A percentile compares a stretch with the other conserved stretches of the same genome.
Conservation (phyloP, 106 monocot species). For the Platanthera zijinensis region DNA sequence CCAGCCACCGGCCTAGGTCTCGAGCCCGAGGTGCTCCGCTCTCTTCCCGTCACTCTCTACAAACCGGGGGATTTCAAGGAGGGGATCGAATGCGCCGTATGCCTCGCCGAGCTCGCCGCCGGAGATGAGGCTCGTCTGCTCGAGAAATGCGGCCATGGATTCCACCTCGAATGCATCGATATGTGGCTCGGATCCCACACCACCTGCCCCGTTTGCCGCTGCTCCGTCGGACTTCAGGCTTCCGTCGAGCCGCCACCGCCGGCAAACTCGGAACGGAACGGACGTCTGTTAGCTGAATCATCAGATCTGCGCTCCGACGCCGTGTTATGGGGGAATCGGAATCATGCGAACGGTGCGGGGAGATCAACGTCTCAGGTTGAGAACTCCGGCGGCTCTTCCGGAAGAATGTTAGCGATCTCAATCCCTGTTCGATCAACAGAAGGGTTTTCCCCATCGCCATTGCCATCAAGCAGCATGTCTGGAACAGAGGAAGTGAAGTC, state of each 20-base stretch:
- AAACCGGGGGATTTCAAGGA: constrained; percentile 12
- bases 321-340: constrained; percentile 21
- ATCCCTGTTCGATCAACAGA: constrained; percentile 10
- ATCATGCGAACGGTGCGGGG: constrained; percentile 9
- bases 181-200: constrained; percentile 54
- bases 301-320: constrained; percentile 15
- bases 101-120: constrained; percentile 24
- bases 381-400: neutral
- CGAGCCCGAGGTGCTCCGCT: constrained; percentile 8
- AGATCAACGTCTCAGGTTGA: neutral
- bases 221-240: constrained; percentile 3
- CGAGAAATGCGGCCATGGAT: constrained; percentile 50
- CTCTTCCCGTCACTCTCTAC: constrained; percentile 18
- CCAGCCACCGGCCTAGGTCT: constrained; percentile 9
- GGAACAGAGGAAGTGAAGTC: constrained; percentile 1
- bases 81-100: constrained; percentile 30
- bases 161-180: constrained; percentile 59
- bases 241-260: neutral
- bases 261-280: neutral
- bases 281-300: constrained; percentile 8
- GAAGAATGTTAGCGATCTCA: constrained; percentile 15
- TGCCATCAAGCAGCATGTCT: constrained; percentile 10
- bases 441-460: constrained; percentile 5
- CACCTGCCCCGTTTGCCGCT: constrained; percentile 57
- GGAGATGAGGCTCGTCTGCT: constrained; percentile 34